A percentile compares a stretch with the other conserved stretches of the same genome.
Conservation (phyloP, 202 grass and related monocot species). For the Panicum hallii region DNA sequence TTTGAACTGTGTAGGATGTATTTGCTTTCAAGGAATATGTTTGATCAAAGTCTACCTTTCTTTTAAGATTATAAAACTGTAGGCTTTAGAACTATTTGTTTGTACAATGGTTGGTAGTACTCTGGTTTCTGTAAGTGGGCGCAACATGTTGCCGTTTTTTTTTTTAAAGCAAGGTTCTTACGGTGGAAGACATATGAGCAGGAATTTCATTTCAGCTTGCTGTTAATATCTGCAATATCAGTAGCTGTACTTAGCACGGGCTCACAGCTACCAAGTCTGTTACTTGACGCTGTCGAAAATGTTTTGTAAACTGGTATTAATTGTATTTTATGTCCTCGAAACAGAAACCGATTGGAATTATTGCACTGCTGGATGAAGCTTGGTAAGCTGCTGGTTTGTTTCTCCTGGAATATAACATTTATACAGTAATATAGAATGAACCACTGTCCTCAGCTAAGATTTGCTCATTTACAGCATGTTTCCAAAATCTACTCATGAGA, state of each 20-base stretch:
- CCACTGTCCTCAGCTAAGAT: constrained; percentile 21
- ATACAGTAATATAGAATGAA: constrained; percentile 29
- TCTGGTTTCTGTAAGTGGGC: background rate
- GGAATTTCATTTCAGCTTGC: constrained; percentile 3
- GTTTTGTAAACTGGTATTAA: constrained; percentile 34
- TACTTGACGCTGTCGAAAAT: background rate
- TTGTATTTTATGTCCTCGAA: constrained; percentile 39
- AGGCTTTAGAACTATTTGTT: constrained; percentile 5
- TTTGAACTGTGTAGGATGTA: background rate
- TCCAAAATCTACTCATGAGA: constrained; percentile 94
- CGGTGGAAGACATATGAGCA: background rate
- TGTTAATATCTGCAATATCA: constrained; percentile 34
- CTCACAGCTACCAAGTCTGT: constrained; percentile 4
- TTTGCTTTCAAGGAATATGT: constrained; percentile 14
- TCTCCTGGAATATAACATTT: constrained; percentile 21
- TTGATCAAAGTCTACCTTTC: constrained; percentile 9
- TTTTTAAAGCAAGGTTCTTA: background rate
- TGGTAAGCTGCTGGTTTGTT: constrained; percentile 68
- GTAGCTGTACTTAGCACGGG: background rate
- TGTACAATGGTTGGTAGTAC: constrained; percentile 10
- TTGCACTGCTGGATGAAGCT: constrained; percentile 95
- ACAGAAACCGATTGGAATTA: constrained; percentile 99
- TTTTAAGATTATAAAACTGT: constrained; percentile 7
- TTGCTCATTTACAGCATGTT: constrained; percentile 76
- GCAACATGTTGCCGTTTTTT: background rate